Conservation (phyloP, 1,284 basidiomycete genomes). For the Athelia sp. region DNA sequence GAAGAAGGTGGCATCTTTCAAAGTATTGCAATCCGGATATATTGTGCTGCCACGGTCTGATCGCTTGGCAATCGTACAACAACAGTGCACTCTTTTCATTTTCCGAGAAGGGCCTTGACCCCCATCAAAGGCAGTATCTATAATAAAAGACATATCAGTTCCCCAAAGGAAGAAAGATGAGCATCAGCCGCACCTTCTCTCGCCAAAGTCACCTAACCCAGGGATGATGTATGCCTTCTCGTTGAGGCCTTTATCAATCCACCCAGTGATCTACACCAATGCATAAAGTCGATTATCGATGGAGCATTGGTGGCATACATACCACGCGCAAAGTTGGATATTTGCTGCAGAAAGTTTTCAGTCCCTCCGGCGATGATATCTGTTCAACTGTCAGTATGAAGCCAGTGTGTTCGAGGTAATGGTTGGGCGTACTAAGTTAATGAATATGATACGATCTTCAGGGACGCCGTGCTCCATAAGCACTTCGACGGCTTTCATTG, state of each 20-base stretch:
- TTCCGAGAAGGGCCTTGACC: too few relatives aligned
- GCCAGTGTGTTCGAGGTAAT: not conserved
- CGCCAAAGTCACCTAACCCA: constrained; percentile 89
- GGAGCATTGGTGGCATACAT: constrained; percentile 26
- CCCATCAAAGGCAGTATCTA: too few relatives aligned
- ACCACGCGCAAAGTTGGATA: constrained; percentile 85
- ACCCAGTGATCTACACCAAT: constrained; percentile 81
- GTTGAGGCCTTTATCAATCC: constrained; percentile 95
- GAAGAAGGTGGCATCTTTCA: too few relatives aligned
- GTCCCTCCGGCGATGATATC: constrained; percentile 91
- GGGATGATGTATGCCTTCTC: constrained; percentile 88
- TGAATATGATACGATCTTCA: constrained; percentile 91
- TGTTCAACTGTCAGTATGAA: constrained; percentile 22
- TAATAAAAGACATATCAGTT: too few relatives aligned
- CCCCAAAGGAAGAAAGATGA: too few relatives aligned
- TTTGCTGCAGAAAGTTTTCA: constrained; percentile 75
- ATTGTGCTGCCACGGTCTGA: too few relatives aligned
- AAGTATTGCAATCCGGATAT: too few relatives aligned
- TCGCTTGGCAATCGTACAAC: too few relatives aligned
- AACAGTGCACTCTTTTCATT: too few relatives aligned
- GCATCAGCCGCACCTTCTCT: constrained; percentile 54
- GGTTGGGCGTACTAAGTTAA: constrained; percentile 73
- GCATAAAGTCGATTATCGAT: constrained; percentile 1
- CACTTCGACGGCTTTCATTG: constrained; percentile 96
- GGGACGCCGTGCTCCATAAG: constrained; percentile 87